Base-by-base conservation (phyloP, 192 early-diverging fungal genomes). In the Lobosporangium transversale region DNA sequence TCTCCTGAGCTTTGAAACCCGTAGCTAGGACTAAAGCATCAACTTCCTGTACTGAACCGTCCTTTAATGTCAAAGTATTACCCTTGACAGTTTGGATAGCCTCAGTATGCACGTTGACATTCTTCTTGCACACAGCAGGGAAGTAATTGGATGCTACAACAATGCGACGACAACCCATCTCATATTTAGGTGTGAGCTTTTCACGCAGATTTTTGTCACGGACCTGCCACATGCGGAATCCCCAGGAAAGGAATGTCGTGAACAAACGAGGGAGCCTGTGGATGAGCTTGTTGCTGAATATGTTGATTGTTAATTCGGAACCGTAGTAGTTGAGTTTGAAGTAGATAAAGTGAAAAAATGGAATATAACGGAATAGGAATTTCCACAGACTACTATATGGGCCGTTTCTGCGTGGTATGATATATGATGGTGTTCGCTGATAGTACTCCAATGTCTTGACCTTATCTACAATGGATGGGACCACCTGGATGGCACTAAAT, bases 11-110 rank as follows among this genome's bases (percentile, higher is more conserved):
- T 31, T 84, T 53, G 58, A 86, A 88, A 4, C 86, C 86, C 17
- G 86, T 88, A 12, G 85, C 86, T 20, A 82, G 54, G 27, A 86
- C 63, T 52, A 88, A n/a, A 15, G 82, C 80, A 50, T 88, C 86
- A 4, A 66, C 67, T 31, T 85, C 79, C 47, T 78, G 69, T 15
- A 45, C 36, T 15, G 47, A 76, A 15, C 74, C 80, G 59, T 83
- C 80, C 24, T 50, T 50, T 56, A 68, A 44, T 1, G 51, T 58
- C 21, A 85, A 35, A 45, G 37, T 84, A 44, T 48, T 68, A 42
- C 45, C 70, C 51, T 61, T 80, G 66, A 78, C 48, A 45, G 53
- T 12, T 47, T 58, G 18, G n/a, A 78, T 79, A 7, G 58, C 36
- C 40, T 42, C 59, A 44, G 80, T 58, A 20, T 70, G 51, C n/a